Base-by-base conservation (phyloP, 176 grass and related monocot genomes). In the Eragrostis curvula region DNA sequence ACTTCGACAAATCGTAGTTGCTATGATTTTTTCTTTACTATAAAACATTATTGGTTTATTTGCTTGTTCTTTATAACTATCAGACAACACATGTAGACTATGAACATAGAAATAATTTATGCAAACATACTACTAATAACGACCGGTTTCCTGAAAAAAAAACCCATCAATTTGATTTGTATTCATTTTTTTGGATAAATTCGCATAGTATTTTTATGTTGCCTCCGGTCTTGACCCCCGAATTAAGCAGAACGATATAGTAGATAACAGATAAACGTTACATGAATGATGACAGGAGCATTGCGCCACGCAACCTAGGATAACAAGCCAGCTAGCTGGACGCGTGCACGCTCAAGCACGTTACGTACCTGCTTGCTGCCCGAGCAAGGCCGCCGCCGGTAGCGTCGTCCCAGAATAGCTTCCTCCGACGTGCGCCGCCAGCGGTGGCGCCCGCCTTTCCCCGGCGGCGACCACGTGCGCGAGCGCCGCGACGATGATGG, bases 401-500 rank as follows among this genome's bases (percentile, higher is more conserved):
- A 2, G 32, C 32, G 32, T 36, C 23, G 11, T 28, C 21, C 13
- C 8, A 44, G 46, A 36, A n/a, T n/a, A n/a, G 20, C 77, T 64
- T 77, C 76, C 3, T 36, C 32, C 32, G 63, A 65, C 82, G 55
- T 72, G 70, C 71, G 6, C 15, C 8, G 81, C 14, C 0, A 18
- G 41, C 0, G 67, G 8, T 8, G 41, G 53, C 53, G 15, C 8
- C n/a, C 56, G 30, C 23, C 30, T 49, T 2, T 52, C 24, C 30
- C 32, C 32, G 32, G 44, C 7, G 32, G 44, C 77, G 74, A 88
- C 5, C 68, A 92, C 90, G 68, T 83, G 77, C 32, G 82, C 81
- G 28, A 92, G 90, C 60, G 90, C 86, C 23, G 79, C 83, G 16
- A 92, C 90, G 25, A 92, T 85, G 66, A 74, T 3, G 68, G 57